These are phyloP conservation scores for Nemania diffusa DNA, from an alignment of 2,329 filamentous ascomycete genomes.

Conservation along the genomic window DNA sequence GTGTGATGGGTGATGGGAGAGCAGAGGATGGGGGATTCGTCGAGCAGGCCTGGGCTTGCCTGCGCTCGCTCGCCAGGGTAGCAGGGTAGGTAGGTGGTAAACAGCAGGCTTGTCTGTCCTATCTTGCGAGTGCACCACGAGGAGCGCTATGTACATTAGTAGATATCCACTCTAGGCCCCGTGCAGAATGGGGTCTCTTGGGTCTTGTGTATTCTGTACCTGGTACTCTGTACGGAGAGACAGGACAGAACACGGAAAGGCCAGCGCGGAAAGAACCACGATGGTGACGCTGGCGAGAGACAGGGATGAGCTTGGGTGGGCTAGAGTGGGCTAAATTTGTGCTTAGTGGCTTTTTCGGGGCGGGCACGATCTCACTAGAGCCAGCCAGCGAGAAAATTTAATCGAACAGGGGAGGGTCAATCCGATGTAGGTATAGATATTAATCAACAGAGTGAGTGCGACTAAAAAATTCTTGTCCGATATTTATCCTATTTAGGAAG, in stretches of 20 bases:
- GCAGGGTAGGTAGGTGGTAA: constrained; percentile 21
- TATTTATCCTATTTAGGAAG: constrained; percentile 23
- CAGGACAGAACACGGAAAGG: constrained; percentile 29
- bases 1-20: constrained; percentile 38
- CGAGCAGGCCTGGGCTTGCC: constrained; percentile 21
- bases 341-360: constrained; percentile 24
- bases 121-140: constrained; percentile 23
- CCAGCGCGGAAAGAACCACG: constrained; percentile 32
- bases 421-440: constrained; percentile 15
- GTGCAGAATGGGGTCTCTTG: constrained; percentile 23
- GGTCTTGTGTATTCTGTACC: no score
- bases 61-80: constrained; percentile 27
- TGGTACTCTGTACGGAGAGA: constrained; percentile 25
- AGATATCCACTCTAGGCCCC: constrained; percentile 21
- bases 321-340: constrained; percentile 35
- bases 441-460: constrained; percentile 3
- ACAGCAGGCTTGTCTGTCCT: constrained; percentile 26
- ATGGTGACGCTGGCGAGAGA: constrained; percentile 23
- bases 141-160: constrained; percentile 7
- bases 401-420: constrained; percentile 18
- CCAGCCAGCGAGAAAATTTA: constrained; percentile 31
- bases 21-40: constrained; percentile 34
- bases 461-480: neutral
- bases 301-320: constrained; percentile 21
- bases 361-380: constrained; percentile 29